Evolutionary conservation across 768 basidiomycete genomes (phyloP).

Genomic region (Trametes elegans): DNA sequence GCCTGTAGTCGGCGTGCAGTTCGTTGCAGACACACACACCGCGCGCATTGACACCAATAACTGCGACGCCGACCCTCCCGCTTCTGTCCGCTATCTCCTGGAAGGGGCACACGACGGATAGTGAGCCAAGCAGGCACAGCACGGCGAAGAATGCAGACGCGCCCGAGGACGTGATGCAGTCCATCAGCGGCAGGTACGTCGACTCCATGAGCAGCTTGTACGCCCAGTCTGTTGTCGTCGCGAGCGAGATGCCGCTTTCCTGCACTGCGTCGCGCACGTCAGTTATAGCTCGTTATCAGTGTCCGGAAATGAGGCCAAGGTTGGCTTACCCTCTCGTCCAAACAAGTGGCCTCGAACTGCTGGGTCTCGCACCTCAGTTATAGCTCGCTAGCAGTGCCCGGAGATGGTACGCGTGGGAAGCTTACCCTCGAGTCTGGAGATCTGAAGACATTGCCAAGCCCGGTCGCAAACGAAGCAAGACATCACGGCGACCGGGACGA

Average conservation of each 20-base stretch:
- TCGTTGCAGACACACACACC: too few species aligned
- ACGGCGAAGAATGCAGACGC: slow-evolving; percentile 79
- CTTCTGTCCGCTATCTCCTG: slow-evolving; percentile 69
- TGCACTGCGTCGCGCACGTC: slow-evolving; percentile 44
- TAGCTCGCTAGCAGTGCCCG: too few species aligned
- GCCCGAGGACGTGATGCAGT: slow-evolving; percentile 66
- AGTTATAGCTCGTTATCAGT: too few species aligned
- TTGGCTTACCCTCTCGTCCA: slow-evolving; percentile 57
- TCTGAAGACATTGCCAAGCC: slow-evolving; percentile 82
- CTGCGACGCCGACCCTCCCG: too few species aligned
- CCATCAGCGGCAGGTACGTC: slow-evolving; percentile 80
- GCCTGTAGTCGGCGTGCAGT: too few species aligned
- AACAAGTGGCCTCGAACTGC: slow-evolving; percentile 88
- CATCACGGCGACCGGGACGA: slow-evolving; percentile 78
- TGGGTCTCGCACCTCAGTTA: slow-evolving; percentile 22
- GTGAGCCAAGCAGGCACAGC: slow-evolving; percentile 63
- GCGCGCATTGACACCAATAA: too few species aligned
- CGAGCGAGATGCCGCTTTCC: slow-evolving; percentile 72
- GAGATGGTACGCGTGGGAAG: neutral
- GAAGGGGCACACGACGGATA: slow-evolving; percentile 70
- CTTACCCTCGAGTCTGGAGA: slow-evolving; percentile 70
- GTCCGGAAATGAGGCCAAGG: neutral
- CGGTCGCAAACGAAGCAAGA: slow-evolving; percentile 78
- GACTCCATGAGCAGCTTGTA: slow-evolving; percentile 74
- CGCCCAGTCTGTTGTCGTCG: slow-evolving; percentile 78